Conservation (phyloP, 495 filamentous ascomycete species). For the Tuber microsphaerosporum region DNA sequence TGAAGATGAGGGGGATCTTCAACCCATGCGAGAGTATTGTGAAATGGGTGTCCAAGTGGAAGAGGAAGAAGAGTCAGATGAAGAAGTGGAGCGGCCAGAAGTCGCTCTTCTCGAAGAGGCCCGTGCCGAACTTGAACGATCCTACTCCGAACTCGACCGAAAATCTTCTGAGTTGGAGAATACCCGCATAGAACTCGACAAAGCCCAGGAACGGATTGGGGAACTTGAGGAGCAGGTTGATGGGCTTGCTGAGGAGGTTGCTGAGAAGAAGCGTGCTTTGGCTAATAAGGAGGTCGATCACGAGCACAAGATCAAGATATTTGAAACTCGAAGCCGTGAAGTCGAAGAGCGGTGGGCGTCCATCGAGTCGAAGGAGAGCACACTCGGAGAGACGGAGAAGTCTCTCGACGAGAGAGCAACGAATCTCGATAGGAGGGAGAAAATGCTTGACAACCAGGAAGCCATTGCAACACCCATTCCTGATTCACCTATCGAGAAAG, state of each 20-base stretch:
- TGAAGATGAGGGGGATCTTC: conserved; percentile 30
- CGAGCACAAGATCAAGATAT: conserved; percentile 18
- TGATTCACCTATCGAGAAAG: conserved; percentile 27
- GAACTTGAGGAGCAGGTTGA: conserved; percentile 37
- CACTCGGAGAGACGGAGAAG: conserved; percentile 49
- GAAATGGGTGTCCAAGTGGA: conserved; percentile 39
- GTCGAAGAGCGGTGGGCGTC: conserved; percentile 27
- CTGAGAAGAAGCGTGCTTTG: conserved; percentile 23
- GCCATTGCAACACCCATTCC: conserved; percentile 15
- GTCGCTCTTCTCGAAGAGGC: conserved; percentile 38
- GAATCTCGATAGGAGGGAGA: conserved; percentile 47
- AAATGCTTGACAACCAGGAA: conserved; percentile 22
- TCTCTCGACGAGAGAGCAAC: conserved; percentile 46
- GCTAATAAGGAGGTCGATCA: conserved; percentile 13
- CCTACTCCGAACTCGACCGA: conserved; percentile 29
- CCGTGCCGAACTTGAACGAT: conserved; percentile 35
- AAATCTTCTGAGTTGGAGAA: conserved; percentile 36
- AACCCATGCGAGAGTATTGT: conserved; percentile 35
- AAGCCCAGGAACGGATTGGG: conserved; percentile 21
- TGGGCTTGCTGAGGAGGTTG: conserved; percentile 29
- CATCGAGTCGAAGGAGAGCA: conserved; percentile 49
- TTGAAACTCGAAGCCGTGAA: conserved; percentile 22
- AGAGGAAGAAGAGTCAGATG: conserved; percentile 20
- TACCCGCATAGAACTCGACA: conserved; percentile 32
- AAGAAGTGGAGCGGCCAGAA: conserved; percentile 26